A percentile compares a stretch with the other conserved stretches of the same genome.
Conservation (phyloP, 2,329 filamentous ascomycete genomes). For the Sporothrix mexicana region DNA sequence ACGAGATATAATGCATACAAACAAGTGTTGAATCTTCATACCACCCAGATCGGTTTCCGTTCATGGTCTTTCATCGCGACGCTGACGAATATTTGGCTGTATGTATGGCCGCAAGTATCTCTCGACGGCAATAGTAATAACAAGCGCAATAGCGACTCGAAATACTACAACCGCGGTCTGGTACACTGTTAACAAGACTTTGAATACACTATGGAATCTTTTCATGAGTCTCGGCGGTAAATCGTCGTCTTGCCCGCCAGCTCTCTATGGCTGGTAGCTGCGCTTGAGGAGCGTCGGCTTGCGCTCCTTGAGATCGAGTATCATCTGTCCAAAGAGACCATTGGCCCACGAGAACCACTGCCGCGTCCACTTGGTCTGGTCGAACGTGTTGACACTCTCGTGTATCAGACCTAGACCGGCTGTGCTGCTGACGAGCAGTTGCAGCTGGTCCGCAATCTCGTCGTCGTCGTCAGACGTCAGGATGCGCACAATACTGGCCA, state of each 20-base stretch:
- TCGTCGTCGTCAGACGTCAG: slow-evolving; percentile 77
- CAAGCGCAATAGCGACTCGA: too few relatives aligned
- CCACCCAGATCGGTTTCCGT: too few relatives aligned
- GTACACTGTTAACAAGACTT: too few relatives aligned
- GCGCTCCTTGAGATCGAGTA: slow-evolving; percentile 74
- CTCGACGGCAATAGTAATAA: too few relatives aligned
- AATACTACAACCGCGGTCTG: too few relatives aligned
- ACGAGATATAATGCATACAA: too few relatives aligned
- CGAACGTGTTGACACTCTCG: slow-evolving; percentile 75
- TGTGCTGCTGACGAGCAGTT: slow-evolving; percentile 69
- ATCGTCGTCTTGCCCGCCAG: background rate
- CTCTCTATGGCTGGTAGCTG: slow-evolving; percentile 46
- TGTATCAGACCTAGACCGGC: slow-evolving; percentile 78
- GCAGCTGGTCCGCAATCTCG: slow-evolving; percentile 73
- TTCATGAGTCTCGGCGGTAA: background rate
- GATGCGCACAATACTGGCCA: slow-evolving; percentile 80
- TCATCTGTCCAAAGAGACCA: slow-evolving; percentile 82
- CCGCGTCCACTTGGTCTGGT: slow-evolving; percentile 53
- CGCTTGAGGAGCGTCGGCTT: slow-evolving; percentile 61
- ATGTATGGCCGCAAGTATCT: too few relatives aligned
- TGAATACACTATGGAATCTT: too few relatives aligned
- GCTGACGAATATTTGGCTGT: too few relatives aligned
- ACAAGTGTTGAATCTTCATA: too few relatives aligned
- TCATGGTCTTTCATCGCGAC: too few relatives aligned
- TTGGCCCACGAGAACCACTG: slow-evolving; percentile 86